Evolutionary conservation across 2,329 filamentous ascomycete genomes (phyloP), one percentile per base, ranked within the genome.

Genomic region (Ophiosphaerella herpotricha): DNA sequence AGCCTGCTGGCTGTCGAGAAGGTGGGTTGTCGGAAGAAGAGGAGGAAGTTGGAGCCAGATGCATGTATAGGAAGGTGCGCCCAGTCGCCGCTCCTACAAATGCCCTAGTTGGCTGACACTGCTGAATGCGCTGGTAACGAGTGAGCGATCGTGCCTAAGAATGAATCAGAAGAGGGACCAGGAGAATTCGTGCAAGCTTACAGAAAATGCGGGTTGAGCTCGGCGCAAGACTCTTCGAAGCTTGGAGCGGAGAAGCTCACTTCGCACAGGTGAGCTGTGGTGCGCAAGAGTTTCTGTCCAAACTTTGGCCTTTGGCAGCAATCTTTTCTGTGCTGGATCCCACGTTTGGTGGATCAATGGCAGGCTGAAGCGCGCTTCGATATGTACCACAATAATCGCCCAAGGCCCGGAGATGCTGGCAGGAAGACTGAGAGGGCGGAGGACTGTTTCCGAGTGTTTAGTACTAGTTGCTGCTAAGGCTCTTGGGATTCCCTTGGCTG

Each of bases 1-100:
- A 60, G 50, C 59, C 55, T 49, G 52, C 53, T 53, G 54, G 58
- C 42, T 48, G 60, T 58, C 57, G 61, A 48, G 46, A 41, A 26
- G 40, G 49, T 43, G 47, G 54, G 57, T 50, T 43, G 57, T 48
- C 50, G 52, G 59, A 51, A 55, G 50, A 46, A 43, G 61, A 50
- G 54, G 45, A 45, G 48, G 49, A 50, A 44, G 54, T 50, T 54
- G 43, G 52, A 49, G 48, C 51, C 66, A 66, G 67, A 68, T 73
- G 73, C 77, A 80, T 80, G 73, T 76, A 77, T 72, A 65, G 48
- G 56, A 57, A 63, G 67, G 66, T 73, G 75, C 77, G 77, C 76
- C 76, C 78, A 80, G 76, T 78, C 77, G 77, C 76, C 76, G 75
- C 76, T 67, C 69, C 71, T 12, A 52, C 50, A 49, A 39, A 46